A percentile compares a stretch with the other conserved stretches of the same genome.
These are phyloP conservation scores for Aspergillus calidoustus DNA, from an alignment of 2,329 filamentous ascomycete genomes.

Conservation along the genomic window DNA sequence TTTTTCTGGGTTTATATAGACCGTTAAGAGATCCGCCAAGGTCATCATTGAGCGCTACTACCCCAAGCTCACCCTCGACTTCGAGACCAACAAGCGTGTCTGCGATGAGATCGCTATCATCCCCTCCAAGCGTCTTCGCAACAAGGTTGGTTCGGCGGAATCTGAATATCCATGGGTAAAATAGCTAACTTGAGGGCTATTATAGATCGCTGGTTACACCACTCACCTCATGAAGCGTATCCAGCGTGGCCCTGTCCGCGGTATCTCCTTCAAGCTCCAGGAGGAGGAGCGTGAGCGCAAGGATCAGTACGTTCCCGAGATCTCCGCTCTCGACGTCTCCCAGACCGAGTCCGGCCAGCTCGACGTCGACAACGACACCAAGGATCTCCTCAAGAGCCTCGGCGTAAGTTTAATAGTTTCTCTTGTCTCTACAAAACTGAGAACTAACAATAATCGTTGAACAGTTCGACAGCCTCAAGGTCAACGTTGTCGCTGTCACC, in stretches of 20 bases:
- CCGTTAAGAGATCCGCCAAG: slow-evolving; percentile 89
- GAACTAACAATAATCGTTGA: not conserved
- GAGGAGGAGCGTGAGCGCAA: slow-evolving; percentile 99
- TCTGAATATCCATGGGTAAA: not conserved
- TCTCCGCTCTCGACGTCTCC: slow-evolving; percentile 97
- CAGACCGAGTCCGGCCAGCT: slow-evolving; percentile 90
- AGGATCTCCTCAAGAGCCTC: slow-evolving; percentile 98
- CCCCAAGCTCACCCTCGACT: slow-evolving; percentile 97
- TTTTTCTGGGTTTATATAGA: slow-evolving; percentile 45
- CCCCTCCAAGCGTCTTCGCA: slow-evolving; percentile 96
- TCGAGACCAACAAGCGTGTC: slow-evolving; percentile 99
- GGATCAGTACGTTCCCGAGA: slow-evolving; percentile 99
- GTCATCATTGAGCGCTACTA: slow-evolving; percentile 99
- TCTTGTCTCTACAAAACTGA: not conserved
- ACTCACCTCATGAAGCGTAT: slow-evolving; percentile 99
- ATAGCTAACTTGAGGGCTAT: not conserved
- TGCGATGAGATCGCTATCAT: slow-evolving; percentile 99
- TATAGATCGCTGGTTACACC: slow-evolving; percentile 94
- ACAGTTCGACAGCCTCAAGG: slow-evolving; percentile 95
- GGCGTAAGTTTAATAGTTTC: slow-evolving; percentile 71
- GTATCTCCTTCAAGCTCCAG: slow-evolving; percentile 99
- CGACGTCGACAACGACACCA: slow-evolving; percentile 96
- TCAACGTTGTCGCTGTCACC: slow-evolving; percentile 90
- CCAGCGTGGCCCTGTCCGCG: slow-evolving; percentile 97
- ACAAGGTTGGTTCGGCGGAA: slow-evolving; percentile 74